Evolutionary conservation across 108 stramenopile genomes (phyloP).

Genomic region (Nitzschia palea): DNA sequence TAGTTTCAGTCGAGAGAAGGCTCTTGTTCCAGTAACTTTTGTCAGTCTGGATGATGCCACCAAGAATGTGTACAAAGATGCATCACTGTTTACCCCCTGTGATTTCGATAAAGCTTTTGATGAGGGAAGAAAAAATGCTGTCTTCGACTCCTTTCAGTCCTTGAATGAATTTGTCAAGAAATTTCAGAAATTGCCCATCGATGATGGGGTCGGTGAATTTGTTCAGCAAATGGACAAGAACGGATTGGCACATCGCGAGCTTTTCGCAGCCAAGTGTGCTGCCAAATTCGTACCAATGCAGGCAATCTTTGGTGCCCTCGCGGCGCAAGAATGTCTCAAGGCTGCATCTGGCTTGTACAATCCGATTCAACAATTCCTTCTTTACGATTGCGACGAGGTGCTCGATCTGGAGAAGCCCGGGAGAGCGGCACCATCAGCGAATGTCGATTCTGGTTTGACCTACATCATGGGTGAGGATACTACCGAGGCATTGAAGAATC

Average conservation of each 20-base stretch:
- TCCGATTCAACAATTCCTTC: slow-evolving; percentile 80
- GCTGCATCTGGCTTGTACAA: slow-evolving; percentile 82
- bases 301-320: slow-evolving; percentile 75
- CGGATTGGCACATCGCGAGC: slow-evolving; percentile 14
- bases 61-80: slow-evolving; percentile 9
- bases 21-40: slow-evolving; percentile 55
- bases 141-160: slow-evolving; percentile 67
- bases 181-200: slow-evolving; percentile 42
- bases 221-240: slow-evolving; percentile 8
- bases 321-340: slow-evolving; percentile 87
- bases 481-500: slow-evolving; percentile 40
- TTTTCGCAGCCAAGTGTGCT: slow-evolving; percentile 55
- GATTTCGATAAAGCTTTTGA: slow-evolving; percentile 89
- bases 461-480: slow-evolving; percentile 64
- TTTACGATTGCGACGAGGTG: slow-evolving; percentile 91
- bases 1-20: slow-evolving; percentile 68
- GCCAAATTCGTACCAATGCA: slow-evolving; percentile 83
- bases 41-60: slow-evolving; percentile 53
- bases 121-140: slow-evolving; percentile 45
- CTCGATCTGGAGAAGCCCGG: slow-evolving; percentile 27
- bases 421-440: neutral
- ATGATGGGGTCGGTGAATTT: slow-evolving; percentile 24
- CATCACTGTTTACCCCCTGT: slow-evolving; percentile 71
- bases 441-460: slow-evolving; percentile 29
- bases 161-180: slow-evolving; percentile 54